Conservation (phyloP, 495 filamentous ascomycete genomes). For the Penicillium malachiteum region DNA sequence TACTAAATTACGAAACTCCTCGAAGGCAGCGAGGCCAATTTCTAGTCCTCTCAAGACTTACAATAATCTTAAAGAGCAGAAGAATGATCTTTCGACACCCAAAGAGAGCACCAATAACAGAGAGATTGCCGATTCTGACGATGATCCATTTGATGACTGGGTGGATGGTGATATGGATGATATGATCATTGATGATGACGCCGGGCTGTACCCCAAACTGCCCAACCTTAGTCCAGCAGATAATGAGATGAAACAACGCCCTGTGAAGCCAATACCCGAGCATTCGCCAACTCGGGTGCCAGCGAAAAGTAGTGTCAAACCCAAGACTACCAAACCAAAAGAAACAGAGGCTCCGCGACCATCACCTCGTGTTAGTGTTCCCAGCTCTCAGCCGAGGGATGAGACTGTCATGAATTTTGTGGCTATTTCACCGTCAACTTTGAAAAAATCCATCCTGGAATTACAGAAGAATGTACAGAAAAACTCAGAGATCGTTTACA, state of each 20-base stretch:
- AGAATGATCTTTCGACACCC: conserved; percentile 3
- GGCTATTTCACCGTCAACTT: conserved; percentile 17
- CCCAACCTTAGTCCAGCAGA: conserved; percentile 20
- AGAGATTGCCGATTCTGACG: conserved; percentile 48
- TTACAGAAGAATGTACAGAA: conserved; percentile 30
- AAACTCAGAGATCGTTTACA: conserved; percentile 41
- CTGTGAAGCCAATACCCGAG: not conserved
- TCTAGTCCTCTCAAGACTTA: not conserved
- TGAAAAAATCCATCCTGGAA: conserved; percentile 22
- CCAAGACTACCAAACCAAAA: conserved; percentile 5
- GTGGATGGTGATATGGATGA: conserved; percentile 29
- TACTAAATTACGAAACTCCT: conserved; percentile 23
- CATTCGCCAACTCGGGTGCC: not conserved
- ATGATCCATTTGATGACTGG: conserved; percentile 29
- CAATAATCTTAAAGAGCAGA: conserved; percentile 6
- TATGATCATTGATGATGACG: conserved; percentile 20
- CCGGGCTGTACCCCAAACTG: conserved; percentile 33
- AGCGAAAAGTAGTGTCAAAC: not conserved
- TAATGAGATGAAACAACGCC: conserved; percentile 2
- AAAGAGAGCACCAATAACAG: conserved; percentile 13
- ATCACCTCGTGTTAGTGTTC: conserved; percentile 16
- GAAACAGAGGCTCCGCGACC: conserved; percentile 2
- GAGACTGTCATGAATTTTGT: conserved; percentile 33
- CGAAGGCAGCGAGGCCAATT: conserved; percentile 3
- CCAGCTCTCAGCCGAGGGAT: conserved; percentile 25